Base-by-base conservation (phyloP, 1,139 yeast species). In the Blastobotrys arbuscula region DNA sequence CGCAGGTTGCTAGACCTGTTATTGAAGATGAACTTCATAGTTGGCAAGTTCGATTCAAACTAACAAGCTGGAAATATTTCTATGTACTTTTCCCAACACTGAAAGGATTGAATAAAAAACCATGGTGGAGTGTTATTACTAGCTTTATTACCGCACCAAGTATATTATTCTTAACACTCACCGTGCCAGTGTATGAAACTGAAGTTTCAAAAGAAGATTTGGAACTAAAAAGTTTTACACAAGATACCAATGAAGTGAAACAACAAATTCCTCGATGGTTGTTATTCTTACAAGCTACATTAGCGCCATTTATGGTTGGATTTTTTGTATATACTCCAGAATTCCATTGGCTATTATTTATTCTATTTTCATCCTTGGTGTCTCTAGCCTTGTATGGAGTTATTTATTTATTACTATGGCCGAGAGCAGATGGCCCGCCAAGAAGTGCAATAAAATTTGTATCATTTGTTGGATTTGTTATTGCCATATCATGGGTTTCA, bases 401-500 rank as follows among this genome's bases (percentile, higher is more conserved):
- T 9, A 13, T 13, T 13, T 28, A 28, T 28, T 28, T 28, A 12
- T 12, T 28, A 12, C 13, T 28, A 28, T 28, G 31, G 31, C 42
- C 39, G 7, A 10, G 23, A 2, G 3, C 30, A 3, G 21, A 12
- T 12, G 1, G 6, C 6, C n/a, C 21, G 2, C 51, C 51, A 4
- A 23, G 42, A 26, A 16, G n/a, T 2, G 28, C 38, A 2, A 33
- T 50, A 42, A 55, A 53, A 18, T 39, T 44, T 24, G 44, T 60
- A 20, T 58, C 67, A 5, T 55, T 68, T 39, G 30, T 60, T 7
- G 97, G 96, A 0, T 90, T 92, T 59, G 53, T 78, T 0, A 67
- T 81, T 13, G 76, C 95, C 1, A 73, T 90, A 6, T 66, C 79
- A 5, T 85, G 94, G 84, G 83, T 89, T 16, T 78, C 95, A 0